A percentile compares a stretch with the other conserved stretches of the same genome.
phyloP scores from a whole-genome alignment of 352 stramenopile species.

The Blastocystis sp. region DNA sequence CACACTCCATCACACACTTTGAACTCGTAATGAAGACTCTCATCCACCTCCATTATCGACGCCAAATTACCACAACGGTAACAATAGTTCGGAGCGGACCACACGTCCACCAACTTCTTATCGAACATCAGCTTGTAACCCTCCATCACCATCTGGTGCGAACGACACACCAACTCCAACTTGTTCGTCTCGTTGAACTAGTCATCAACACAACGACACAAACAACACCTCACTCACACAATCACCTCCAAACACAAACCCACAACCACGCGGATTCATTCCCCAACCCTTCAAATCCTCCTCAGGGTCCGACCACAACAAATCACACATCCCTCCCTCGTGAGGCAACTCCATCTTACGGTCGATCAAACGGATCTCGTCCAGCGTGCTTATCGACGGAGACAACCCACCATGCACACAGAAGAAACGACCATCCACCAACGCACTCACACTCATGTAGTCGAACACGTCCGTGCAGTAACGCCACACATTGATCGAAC shows the following conservation, averaged over 20 bases:
- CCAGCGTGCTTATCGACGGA: slow-evolving; percentile 64
- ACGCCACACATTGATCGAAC: slow-evolving; percentile 95
- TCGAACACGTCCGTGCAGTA: slow-evolving; percentile 99
- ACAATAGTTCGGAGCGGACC: slow-evolving; percentile 97
- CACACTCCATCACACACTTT: slow-evolving; percentile 94
- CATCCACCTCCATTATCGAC: slow-evolving; percentile 96
- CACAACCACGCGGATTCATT: slow-evolving; percentile 32
- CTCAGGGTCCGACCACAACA: slow-evolving; percentile 65
- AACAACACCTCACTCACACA: slow-evolving; percentile 6
- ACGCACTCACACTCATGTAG: slow-evolving; percentile 92
- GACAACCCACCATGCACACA: slow-evolving; percentile 97
- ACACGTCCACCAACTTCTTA: slow-evolving; percentile 90
- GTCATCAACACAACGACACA: background rate
- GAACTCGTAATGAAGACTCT: slow-evolving; percentile 85
- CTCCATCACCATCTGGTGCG: slow-evolving; percentile 89
- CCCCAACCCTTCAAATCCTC: slow-evolving; percentile 89
- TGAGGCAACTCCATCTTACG: slow-evolving; percentile 66
- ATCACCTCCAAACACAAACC: slow-evolving; percentile 43
- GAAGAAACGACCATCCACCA: slow-evolving; percentile 99
- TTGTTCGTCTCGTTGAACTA: slow-evolving; percentile 96
- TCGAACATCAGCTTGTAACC: slow-evolving; percentile 88
- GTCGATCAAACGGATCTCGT: slow-evolving; percentile 54
- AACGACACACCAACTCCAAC: slow-evolving; percentile 91
- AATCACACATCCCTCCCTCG: slow-evolving; percentile 67
- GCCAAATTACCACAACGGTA: slow-evolving; percentile 97